Percentiles rank a stretch among this genome's conserved stretches.
phyloP scores from a whole-genome alignment of 2,329 filamentous ascomycete species.

The Xylaria sp. region DNA sequence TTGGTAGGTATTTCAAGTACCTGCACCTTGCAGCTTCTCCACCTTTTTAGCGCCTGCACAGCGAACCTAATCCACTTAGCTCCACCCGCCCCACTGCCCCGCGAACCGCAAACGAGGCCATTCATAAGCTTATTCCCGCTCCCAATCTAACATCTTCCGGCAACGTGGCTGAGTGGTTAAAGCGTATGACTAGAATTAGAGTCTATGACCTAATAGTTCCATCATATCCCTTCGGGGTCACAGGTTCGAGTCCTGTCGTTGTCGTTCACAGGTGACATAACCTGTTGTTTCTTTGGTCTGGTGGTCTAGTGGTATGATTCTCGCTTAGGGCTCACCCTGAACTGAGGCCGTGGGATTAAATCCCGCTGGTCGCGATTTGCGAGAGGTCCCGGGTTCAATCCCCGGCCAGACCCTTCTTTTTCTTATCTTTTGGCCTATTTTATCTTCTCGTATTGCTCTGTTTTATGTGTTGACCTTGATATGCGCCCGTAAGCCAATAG shows the following conservation, averaged over 20 bases:
- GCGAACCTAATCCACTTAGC: background rate
- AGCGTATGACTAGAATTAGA: conserved; percentile 39
- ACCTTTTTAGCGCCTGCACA: background rate
- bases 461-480: no score
- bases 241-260: conserved; percentile 41
- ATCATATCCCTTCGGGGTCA: conserved; percentile 42
- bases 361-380: conserved; percentile 42
- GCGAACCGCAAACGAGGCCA: background rate
- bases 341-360: conserved; percentile 11
- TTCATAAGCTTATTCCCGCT: background rate
- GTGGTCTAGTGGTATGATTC: conserved; percentile 78
- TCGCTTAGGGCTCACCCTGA: conserved; percentile 68
- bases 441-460: no score
- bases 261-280: conserved; percentile 14
- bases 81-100: background rate
- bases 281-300: conserved; percentile 50
- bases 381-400: conserved; percentile 58
- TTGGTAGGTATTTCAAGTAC: no score
- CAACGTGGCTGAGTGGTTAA: conserved; percentile 42
- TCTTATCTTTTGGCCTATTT: no score
- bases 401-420: conserved; percentile 48
- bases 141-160: background rate
- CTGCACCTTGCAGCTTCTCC: no score
- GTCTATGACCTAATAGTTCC: no score
- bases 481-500: no score